Percentiles rank a stretch among this genome's conserved stretches.
These are phyloP conservation scores for Coniochaeta hoffmannii DNA, from an alignment of 2,329 filamentous ascomycete species.

Conservation along the genomic window DNA sequence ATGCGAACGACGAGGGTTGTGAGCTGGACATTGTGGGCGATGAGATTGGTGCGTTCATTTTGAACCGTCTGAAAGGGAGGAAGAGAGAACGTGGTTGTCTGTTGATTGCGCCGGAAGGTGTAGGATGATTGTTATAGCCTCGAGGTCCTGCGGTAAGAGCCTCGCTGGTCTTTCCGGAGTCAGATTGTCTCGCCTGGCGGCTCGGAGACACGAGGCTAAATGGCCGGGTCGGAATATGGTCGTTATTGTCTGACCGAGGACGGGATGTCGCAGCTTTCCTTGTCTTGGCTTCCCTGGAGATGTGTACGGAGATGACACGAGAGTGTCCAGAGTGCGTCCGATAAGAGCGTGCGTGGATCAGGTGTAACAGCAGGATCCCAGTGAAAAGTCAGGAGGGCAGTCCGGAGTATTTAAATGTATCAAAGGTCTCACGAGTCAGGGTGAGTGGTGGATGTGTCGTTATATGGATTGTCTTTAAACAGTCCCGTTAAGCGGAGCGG, in stretches of 20 bases:
- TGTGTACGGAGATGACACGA: neutral
- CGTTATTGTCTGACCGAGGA: neutral
- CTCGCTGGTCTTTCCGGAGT: neutral
- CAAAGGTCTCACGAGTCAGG: neutral
- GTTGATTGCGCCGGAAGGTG: neutral
- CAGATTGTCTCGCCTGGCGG: neutral
- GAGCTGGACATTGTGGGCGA: slow-evolving; percentile 13
- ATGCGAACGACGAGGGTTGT: slow-evolving; percentile 17
- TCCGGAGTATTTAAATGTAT: neutral
- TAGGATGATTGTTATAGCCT: neutral
- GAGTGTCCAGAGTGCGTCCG: neutral
- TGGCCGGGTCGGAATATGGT: neutral
- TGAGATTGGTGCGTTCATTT: slow-evolving; percentile 24
- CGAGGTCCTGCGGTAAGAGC: neutral
- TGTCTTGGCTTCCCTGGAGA: neutral
- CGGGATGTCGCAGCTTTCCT: slow-evolving; percentile 6
- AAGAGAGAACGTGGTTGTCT: neutral
- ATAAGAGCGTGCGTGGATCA: neutral
- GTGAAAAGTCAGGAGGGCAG: neutral
- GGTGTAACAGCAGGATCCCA: neutral
- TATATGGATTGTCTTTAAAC: neutral
- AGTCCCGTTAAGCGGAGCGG: neutral
- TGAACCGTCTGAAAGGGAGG: neutral
- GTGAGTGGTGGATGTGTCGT: neutral
- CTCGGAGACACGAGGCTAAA: neutral